Base-by-base conservation (phyloP, 2,329 filamentous ascomycete species). In the Talaromyces sp. region DNA sequence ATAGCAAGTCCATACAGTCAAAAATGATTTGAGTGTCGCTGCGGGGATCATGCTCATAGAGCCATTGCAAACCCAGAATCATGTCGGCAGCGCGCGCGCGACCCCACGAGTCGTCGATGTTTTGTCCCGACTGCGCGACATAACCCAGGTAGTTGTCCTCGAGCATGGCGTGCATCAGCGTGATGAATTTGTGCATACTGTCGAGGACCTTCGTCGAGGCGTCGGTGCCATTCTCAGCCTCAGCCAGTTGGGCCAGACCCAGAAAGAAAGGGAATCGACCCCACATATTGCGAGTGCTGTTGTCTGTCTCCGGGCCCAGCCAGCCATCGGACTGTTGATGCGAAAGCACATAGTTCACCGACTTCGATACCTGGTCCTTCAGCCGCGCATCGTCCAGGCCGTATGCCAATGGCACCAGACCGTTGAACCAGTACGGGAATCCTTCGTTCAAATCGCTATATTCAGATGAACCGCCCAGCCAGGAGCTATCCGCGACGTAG, bases 391-490 rank as follows among this genome's bases (percentile, higher is more conserved):
- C 79, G 57, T 82, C 74, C 4, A 83, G 69, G 0, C 71, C 71
- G 63, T 82, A 86, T 1, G 84, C 82, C 27, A 86, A 75, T 19
- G 84, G 82, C 1, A 86, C 83, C 1, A 85, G 73, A 4, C 79
- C 81, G 65, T 86, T 85, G 66, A 84, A 82, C 81, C 83, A 86
- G 68, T 86, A 87, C 0, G 83, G 82, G 28, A 80, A 77, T 1
- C 78, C 81, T 71, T 86, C 84, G 65, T 85, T 78, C 2, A 85
- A 72, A 25, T 71, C 71, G 13, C 77, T 82, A 66, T 86, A 86
- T 65, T 85, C 82, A 3, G 73, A 68, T 33, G 73, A 66, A 5
- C 82, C 82, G 2, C 82, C 83, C 1, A 83, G 68, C 82, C 83
- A 87, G 17, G 73, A 72, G 4, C 77, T 80, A 62, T 84, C 69